phyloP scores from a whole-genome alignment of 1,284 basidiomycete genomes.

The Ceratobasidium sp. region DNA sequence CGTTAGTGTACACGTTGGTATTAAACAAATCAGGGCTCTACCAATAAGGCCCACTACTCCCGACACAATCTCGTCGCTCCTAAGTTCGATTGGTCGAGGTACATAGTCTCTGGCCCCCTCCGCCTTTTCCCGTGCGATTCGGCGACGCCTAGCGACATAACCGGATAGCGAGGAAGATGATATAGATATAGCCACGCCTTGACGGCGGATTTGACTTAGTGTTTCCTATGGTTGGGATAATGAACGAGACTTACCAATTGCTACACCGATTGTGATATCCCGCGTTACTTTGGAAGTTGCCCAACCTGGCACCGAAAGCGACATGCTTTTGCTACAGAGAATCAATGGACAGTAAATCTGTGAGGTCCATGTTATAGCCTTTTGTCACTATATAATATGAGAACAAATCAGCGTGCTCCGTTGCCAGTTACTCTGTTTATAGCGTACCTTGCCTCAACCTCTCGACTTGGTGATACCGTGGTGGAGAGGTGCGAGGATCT shows the following conservation, averaged over 20 bases:
- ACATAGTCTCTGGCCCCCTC: conserved; percentile 36
- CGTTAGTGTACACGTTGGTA: conserved; percentile 10
- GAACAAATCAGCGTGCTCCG: background rate
- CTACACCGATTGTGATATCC: conserved; percentile 45
- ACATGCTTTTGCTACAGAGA: background rate
- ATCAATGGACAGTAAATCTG: background rate
- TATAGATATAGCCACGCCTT: conserved; percentile 46
- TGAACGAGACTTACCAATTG: conserved; percentile 18
- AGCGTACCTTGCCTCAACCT: conserved; percentile 12
- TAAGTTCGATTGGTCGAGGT: conserved; percentile 34
- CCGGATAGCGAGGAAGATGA: conserved; percentile 41
- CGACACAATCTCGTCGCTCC: conserved; percentile 67
- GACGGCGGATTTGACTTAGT: background rate
- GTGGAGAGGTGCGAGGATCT: no score
- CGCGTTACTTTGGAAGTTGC: conserved; percentile 19
- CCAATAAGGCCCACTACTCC: conserved; percentile 89
- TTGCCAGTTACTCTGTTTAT: background rate
- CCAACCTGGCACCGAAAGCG: conserved; percentile 31
- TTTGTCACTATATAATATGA: no score
- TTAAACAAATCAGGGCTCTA: conserved; percentile 56
- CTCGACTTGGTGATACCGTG: no score
- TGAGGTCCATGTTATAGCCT: no score
- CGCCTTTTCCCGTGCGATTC: conserved; percentile 30
- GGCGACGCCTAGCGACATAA: conserved; percentile 35
- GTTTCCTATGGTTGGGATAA: background rate